Conservation (phyloP, 2,329 filamentous ascomycete species). For the Pezicula radicicola region DNA sequence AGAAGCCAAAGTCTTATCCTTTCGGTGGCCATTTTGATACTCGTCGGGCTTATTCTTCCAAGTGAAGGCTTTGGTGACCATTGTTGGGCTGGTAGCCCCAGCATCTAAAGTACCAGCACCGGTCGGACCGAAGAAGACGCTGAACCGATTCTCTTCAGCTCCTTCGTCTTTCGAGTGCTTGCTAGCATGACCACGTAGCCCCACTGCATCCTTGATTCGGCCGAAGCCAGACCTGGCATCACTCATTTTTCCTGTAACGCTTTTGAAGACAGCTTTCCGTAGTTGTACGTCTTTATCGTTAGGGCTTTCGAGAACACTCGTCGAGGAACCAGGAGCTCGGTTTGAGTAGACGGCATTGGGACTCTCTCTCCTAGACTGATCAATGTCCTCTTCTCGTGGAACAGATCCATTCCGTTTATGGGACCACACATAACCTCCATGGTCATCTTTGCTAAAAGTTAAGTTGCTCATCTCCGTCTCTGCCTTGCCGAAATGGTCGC, state of each 20-base stretch:
- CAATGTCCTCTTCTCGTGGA: conserved; percentile 49
- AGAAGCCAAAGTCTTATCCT: conserved; percentile 10
- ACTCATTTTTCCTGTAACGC: conserved; percentile 73
- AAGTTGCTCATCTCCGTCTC: conserved; percentile 43
- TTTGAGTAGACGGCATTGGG: conserved; percentile 40
- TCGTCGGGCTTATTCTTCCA: conserved; percentile 65
- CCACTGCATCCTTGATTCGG: conserved; percentile 82
- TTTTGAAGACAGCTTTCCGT: conserved; percentile 70
- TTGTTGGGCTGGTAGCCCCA: conserved; percentile 19
- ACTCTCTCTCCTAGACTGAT: conserved; percentile 36
- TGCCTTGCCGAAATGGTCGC: conserved; percentile 42
- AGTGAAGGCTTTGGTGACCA: conserved; percentile 50
- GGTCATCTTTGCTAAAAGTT: conserved; percentile 56
- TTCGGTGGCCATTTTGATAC: conserved; percentile 37
- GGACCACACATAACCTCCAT: conserved; percentile 40
- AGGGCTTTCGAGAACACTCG: conserved; percentile 44
- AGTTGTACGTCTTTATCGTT: conserved; percentile 54
- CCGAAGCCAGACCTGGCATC: conserved; percentile 81
- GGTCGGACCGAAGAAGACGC: conserved; percentile 20
- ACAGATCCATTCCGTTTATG: conserved; percentile 48
- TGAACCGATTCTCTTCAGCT: conserved; percentile 14
- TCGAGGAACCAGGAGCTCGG: conserved; percentile 41
- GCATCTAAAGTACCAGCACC: conserved; percentile 13
- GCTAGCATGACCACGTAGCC: conserved; percentile 46
- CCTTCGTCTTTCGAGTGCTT: conserved; percentile 54